Base-by-base conservation (phyloP, 768 basidiomycete genomes). In the Cystofilobasidium macerans region DNA sequence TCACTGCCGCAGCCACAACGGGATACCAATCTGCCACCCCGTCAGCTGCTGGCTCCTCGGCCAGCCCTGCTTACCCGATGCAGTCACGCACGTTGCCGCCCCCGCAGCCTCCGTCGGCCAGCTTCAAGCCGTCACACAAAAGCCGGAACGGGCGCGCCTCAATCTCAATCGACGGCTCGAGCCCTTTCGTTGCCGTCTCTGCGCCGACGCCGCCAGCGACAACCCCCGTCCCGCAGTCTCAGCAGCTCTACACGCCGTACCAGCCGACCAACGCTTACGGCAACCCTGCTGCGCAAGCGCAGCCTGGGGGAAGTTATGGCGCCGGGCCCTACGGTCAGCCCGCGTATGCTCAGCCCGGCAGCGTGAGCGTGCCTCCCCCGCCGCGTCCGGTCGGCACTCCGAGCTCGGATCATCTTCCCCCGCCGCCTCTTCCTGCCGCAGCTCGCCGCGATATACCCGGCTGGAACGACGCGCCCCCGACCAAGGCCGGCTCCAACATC, bases 381-480 rank as follows among this genome's bases (percentile, higher is more conserved):
- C 67, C 67, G 56, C 61, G 45, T 14, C 67, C 67, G 14, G 38
- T 54, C 40, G 61, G 26, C n/a, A 48, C 48, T 30, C 30, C 43
- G 4, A 43, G 33, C 32, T 35, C 69, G 13, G 45, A 62, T 35
- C 71, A 74, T 1, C 42, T 42, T 4, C 75, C 76, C 1, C 73
- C 80, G 8, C 78, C 80, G 54, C 76, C 78, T 57, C 80, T 83
- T 1, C 82, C 84, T 4, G 84, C 84, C 35, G 83, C 84, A 48
- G 76, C 79, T 68, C 78, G 78, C 33, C 86, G 86, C 58, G 75
- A 77, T 58, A 84, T 85, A 33, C 83, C 85, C 20, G 90, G 90
- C 0, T 97, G 92, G 91, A 97, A 97, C 71, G 93, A 97, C 75
- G 84, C 90, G 0, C 91, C 90, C 0, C 73, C 79, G 8, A 69